Conservation (phyloP, 768 basidiomycete species). For the Termitomyces sp. region DNA sequence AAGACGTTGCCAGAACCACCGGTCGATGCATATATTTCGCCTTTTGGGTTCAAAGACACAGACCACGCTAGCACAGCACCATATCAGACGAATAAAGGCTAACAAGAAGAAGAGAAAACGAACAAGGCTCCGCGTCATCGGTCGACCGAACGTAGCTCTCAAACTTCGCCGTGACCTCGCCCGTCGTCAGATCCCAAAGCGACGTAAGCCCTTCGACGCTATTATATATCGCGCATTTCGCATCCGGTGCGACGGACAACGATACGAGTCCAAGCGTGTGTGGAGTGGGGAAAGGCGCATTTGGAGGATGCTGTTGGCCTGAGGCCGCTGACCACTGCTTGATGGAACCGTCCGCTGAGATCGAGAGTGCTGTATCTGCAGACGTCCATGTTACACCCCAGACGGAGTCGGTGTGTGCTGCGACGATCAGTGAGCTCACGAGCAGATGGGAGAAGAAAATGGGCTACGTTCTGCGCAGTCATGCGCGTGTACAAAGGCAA, state of each 20-base stretch:
- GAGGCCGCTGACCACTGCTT: slow-evolving; percentile 69
- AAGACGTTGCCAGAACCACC: slow-evolving; percentile 68
- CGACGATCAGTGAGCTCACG: slow-evolving; percentile 28
- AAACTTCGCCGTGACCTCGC: slow-evolving; percentile 56
- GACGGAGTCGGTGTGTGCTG: slow-evolving; percentile 77
- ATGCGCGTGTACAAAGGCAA: slow-evolving; percentile 69
- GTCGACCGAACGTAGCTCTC: slow-evolving; percentile 71
- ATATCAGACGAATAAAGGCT: neutral
- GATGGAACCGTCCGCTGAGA: slow-evolving; percentile 75
- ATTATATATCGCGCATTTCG: slow-evolving; percentile 68
- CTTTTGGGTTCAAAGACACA: slow-evolving; percentile 75
- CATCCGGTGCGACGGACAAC: slow-evolving; percentile 66
- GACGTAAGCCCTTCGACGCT: slow-evolving; percentile 81
- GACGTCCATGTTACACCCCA: slow-evolving; percentile 78
- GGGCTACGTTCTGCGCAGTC: slow-evolving; percentile 72
- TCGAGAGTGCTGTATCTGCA: slow-evolving; percentile 60
- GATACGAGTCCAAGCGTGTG: slow-evolving; percentile 87
- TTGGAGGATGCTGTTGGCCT: slow-evolving; percentile 54
- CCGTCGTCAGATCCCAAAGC: slow-evolving; percentile 68
- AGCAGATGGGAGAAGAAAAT: slow-evolving; percentile 24
- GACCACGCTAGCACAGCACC: slow-evolving; percentile 61
- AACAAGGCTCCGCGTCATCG: slow-evolving; percentile 67
- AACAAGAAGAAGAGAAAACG: slow-evolving; percentile 23
- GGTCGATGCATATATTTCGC: slow-evolving; percentile 70
- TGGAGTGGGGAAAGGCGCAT: slow-evolving; percentile 51